Base-by-base conservation (phyloP, 177 flowering plant genomes). In the Vitis hybrid region DNA sequence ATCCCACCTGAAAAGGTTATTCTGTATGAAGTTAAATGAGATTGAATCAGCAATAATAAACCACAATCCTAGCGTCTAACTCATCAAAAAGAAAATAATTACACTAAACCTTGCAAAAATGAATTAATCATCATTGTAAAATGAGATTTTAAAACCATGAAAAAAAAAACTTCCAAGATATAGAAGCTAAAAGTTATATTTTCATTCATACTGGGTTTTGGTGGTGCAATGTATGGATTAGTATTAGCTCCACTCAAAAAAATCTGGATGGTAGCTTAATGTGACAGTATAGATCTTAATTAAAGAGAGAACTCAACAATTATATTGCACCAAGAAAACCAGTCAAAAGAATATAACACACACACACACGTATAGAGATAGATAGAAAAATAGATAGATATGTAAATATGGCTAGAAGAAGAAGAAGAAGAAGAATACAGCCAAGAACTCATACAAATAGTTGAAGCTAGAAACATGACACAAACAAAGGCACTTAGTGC, bases 1-100 rank as follows among this genome's bases (percentile, higher is more conserved):
- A 96, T 53, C 15, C 98, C 99, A 81, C 99, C 99, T 96, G 86
- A 68, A 76, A 74, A 48, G 31, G 70, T 65, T 48, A 31, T 2
- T 61, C 50, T 26, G 22, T 22, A 49, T 68, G 54, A 14, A 12
- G 63, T 48, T 2, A 19, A 12, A 19, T 14, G 52, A 19, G 2
- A 19, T 20, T 48, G 22, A 49, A 9, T 66, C 48, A 16, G 31
- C 61, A 55, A 9, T 5, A 18, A 18, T 48, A 50, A 49, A 6
- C 7, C 48, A 45, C 48, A 50, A 31, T 29, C 61, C 18, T 26
- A 50, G 13, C 31, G 13, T 65, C 45, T 50, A 20, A 49, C 61
- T 22, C 26, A 31, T 56, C 5, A 9, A 11, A 58, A 13, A 10
- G 2, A 7, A 5, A 63, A 62, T 11, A 29, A 19, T 53, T 53